Evolutionary conservation across 1,139 yeast genomes (phyloP), one percentile per base, ranked within the genome.

Genomic region (Dujonia santamariae): DNA sequence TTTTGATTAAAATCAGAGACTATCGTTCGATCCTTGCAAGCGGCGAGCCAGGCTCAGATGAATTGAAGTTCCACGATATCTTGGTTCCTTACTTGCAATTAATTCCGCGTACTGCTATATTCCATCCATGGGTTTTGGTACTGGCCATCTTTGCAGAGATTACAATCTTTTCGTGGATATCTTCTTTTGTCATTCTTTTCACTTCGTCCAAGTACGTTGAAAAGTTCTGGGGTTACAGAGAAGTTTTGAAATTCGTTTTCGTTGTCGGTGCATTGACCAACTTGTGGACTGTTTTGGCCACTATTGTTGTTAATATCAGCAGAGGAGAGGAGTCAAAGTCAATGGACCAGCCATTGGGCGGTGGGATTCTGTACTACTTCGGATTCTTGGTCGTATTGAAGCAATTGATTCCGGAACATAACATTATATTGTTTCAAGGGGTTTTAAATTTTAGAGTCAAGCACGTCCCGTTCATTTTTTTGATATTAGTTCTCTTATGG

Each of bases 361-460:
- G 96, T 0, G 80, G 87, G 15, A 72, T 79, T 28, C 79, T 87
- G 1, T 63, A 86, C 39, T 69, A 84, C 42, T 67, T 85, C 51
- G 92, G 87, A 3, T 83, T 85, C 46, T 62, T 88, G 39, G 95
- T 90, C 23, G 94, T 88, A 7, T 77, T 87, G 54, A 88, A 87
- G 57, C 97, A 90, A 57, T 66, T 86, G 46, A 78, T 85, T 21
- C 97, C 97, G 4, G 97, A 90, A 53, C 95, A 87, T 51, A 80
- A 86, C 37, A 72, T 87, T 37, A 75, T 77, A 19, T 60, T 88
- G 27, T 78, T 84, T 51, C 71, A 77, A 37, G 81, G 87, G 0
- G 53, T 72, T 17, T 56, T 84, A 38, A 78, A 81, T 46, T 71
- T 83, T 42, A 73, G 95, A 45, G 78, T 80, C 36, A 81, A 86